Evolutionary conservation across 495 filamentous ascomycete genomes (phyloP).

Genomic region (Chaetomidium leptoderma): DNA sequence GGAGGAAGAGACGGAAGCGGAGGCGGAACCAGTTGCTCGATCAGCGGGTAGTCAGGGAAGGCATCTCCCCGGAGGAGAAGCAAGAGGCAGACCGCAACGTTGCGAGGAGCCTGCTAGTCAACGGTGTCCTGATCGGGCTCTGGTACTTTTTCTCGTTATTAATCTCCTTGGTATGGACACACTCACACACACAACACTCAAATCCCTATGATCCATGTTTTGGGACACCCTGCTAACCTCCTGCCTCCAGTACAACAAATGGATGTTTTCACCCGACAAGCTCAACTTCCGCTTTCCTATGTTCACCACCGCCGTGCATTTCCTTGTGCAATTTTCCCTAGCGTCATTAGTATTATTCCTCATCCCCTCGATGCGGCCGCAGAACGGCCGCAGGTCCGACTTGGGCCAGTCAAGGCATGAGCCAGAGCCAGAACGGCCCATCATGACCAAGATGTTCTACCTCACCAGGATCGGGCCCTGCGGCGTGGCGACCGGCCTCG

Average conservation of each 20-base stretch:
- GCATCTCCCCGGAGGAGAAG: slow-evolving; percentile 58
- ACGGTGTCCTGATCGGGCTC: slow-evolving; percentile 70
- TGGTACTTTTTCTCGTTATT: slow-evolving; percentile 96
- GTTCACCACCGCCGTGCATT: slow-evolving; percentile 92
- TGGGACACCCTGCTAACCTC: slow-evolving; percentile 7
- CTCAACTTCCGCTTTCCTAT: slow-evolving; percentile 91
- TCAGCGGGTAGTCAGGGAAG: slow-evolving; percentile 61
- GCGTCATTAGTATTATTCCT: slow-evolving; percentile 74
- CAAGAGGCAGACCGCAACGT: slow-evolving; percentile 68
- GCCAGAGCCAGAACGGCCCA: slow-evolving; percentile 58
- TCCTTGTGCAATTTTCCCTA: slow-evolving; percentile 90
- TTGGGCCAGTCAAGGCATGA: slow-evolving; percentile 48
- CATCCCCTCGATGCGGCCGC: slow-evolving; percentile 78
- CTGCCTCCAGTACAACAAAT: slow-evolving; percentile 84
- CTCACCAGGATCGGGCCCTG: slow-evolving; percentile 89
- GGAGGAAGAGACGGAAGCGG: slow-evolving; percentile 60
- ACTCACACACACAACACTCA: no score
- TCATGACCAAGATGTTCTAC: slow-evolving; percentile 93
- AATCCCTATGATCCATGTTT: no score
- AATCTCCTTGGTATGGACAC: slow-evolving; percentile 78
- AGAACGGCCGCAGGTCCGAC: slow-evolving; percentile 45
- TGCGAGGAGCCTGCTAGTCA: slow-evolving; percentile 61
- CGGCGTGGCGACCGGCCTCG: slow-evolving; percentile 86
- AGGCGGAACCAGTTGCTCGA: slow-evolving; percentile 66
- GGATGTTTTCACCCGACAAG: slow-evolving; percentile 91